A percentile compares a stretch with the other conserved stretches of the same genome.
phyloP scores from a whole-genome alignment of 495 filamentous ascomycete genomes.

The Venustampulla echinocandica region DNA sequence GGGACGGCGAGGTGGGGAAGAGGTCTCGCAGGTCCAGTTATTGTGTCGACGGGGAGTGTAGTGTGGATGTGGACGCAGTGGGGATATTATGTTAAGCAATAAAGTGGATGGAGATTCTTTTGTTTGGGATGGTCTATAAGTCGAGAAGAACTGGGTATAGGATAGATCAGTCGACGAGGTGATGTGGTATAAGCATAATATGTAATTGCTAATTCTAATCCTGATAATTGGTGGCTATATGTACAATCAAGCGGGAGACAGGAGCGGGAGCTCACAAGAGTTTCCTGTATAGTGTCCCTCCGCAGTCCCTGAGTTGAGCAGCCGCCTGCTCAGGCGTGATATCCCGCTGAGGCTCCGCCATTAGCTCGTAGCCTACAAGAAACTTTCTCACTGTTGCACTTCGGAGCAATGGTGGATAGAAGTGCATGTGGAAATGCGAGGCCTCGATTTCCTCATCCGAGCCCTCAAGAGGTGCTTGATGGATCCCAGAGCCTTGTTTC shows the following conservation, averaged over 20 bases:
- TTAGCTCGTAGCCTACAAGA: slow-evolving; percentile 87
- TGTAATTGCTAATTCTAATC: background rate
- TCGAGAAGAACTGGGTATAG: background rate
- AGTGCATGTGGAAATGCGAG: slow-evolving; percentile 92
- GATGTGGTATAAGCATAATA: background rate
- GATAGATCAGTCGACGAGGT: background rate
- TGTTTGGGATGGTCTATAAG: background rate
- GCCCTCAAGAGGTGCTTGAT: slow-evolving; percentile 89
- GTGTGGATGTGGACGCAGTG: slow-evolving; percentile 78
- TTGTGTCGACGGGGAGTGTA: slow-evolving; percentile 59
- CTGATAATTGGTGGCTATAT: background rate
- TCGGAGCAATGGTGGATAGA: slow-evolving; percentile 87
- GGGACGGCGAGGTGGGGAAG: slow-evolving; percentile 60
- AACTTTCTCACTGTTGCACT: slow-evolving; percentile 95
- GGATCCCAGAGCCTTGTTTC: slow-evolving; percentile 59
- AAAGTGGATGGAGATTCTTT: background rate
- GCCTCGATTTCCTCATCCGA: slow-evolving; percentile 73
- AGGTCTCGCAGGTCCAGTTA: slow-evolving; percentile 61
- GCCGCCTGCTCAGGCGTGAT: slow-evolving; percentile 97
- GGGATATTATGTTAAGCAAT: slow-evolving; percentile 47
- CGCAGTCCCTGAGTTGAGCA: slow-evolving; percentile 58
- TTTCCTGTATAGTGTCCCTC: slow-evolving; percentile 77
- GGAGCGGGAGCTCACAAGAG: slow-evolving; percentile 22
- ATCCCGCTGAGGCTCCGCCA: slow-evolving; percentile 94
- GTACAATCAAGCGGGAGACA: background rate